Evolutionary conservation across 495 filamentous ascomycete genomes (phyloP).

Genomic region (Stereocaulon alpinum): DNA sequence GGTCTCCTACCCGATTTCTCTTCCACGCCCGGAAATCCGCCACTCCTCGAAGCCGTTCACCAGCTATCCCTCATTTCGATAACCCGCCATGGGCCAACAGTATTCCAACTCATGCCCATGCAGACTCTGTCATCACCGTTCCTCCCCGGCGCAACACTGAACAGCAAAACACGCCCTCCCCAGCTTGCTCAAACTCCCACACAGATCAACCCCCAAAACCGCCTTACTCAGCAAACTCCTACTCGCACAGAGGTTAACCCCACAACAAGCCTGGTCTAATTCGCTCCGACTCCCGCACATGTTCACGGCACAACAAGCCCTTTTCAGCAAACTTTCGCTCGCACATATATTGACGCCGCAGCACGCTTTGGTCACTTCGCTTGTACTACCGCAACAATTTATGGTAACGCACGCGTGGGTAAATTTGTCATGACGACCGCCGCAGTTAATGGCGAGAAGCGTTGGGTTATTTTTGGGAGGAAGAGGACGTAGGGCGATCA

Average conservation of each 20-base stretch:
- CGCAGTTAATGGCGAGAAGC: neutral
- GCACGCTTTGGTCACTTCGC: neutral
- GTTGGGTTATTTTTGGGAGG: neutral
- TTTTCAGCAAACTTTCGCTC: neutral
- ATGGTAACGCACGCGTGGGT: neutral
- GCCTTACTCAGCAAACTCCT: neutral
- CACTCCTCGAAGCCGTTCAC: neutral
- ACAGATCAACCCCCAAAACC: neutral
- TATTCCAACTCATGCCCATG: neutral
- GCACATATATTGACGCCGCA: neutral
- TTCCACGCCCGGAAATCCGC: too few relatives aligned
- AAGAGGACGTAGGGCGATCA: neutral
- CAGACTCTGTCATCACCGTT: neutral
- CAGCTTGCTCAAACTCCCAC: neutral
- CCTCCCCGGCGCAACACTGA: neutral
- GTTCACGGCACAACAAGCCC: neutral
- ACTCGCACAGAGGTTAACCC: neutral
- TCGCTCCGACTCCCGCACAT: neutral
- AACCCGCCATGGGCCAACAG: neutral
- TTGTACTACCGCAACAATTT: neutral
- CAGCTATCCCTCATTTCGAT: neutral
- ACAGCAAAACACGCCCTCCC: slow-evolving; percentile 1
- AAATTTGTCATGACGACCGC: neutral
- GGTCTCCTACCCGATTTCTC: too few relatives aligned
- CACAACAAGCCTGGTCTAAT: neutral